phyloP scores from a whole-genome alignment of 345 rosid genomes.

The Melaleuca quinquenervia region DNA sequence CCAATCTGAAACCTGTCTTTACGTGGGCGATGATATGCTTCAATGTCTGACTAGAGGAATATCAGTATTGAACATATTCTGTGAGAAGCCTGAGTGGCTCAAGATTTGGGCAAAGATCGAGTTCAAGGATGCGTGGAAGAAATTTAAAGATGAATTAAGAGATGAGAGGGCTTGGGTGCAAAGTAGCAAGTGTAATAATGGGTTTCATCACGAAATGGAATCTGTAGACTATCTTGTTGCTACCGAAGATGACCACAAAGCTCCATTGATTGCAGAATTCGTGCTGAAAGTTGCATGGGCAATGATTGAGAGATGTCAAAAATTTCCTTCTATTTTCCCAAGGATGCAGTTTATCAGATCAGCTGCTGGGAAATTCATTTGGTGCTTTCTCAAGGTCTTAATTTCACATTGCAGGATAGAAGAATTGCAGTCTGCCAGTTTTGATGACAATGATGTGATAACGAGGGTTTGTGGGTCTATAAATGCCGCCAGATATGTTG shows the following conservation, averaged over 20 bases:
- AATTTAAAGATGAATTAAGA: constrained; percentile 40
- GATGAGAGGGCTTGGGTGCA: constrained; percentile 46
- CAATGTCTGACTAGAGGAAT: constrained; percentile 21
- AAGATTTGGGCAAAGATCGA: constrained; percentile 76
- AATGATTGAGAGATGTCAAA: constrained; percentile 46
- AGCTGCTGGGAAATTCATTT: constrained; percentile 50
- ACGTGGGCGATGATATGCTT: constrained; percentile 21
- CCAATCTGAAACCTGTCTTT: constrained; percentile 33
- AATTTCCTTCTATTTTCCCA: constrained; percentile 25
- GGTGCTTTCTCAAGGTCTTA: constrained; percentile 49
- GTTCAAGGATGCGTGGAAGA: constrained; percentile 63
- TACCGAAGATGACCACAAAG: constrained; percentile 47
- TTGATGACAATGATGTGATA: constrained; percentile 14
- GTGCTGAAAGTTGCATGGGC: constrained; percentile 35
- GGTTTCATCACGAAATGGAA: constrained; percentile 2
- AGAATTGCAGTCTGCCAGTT: constrained; percentile 16
- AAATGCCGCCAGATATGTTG: constrained; percentile 56
- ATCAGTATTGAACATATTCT: constrained; percentile 41
- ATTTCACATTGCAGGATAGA: constrained; percentile 33
- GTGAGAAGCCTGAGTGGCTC: constrained; percentile 55
- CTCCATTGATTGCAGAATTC: constrained; percentile 49
- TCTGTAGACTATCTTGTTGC: constrained; percentile 35
- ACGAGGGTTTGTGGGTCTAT: constrained; percentile 44
- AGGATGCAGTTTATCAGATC: constrained; percentile 48
- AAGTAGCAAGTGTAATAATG: constrained; percentile 6